Percentiles rank a stretch among this genome's conserved stretches.
Conservation (phyloP, 495 filamentous ascomycete genomes). For the Neurospora tetraspora region DNA sequence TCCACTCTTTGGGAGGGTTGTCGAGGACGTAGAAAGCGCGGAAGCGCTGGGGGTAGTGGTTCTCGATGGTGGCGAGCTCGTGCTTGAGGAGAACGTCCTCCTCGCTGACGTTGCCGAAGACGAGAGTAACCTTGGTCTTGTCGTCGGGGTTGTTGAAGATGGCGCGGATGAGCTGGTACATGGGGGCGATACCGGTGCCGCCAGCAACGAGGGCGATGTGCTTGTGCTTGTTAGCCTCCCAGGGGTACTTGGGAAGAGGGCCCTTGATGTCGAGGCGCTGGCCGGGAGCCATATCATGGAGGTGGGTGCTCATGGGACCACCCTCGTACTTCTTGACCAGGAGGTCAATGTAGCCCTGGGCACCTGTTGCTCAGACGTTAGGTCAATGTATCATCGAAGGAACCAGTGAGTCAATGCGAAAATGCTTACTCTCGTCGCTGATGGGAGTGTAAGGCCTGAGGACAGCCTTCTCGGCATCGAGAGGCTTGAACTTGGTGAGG, state of each 20-base stretch:
- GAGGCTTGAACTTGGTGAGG: constrained; percentile 76
- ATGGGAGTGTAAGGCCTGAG: constrained; percentile 88
- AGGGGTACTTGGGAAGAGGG: constrained; percentile 87
- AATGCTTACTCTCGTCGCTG: constrained; percentile 64
- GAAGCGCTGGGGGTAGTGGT: constrained; percentile 88
- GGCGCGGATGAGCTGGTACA: constrained; percentile 72
- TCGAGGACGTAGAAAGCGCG: constrained; percentile 83
- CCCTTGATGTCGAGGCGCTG: constrained; percentile 86
- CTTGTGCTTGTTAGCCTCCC: constrained; percentile 85
- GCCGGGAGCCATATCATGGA: constrained; percentile 72
- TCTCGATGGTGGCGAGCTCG: constrained; percentile 74
- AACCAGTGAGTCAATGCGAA: neutral
- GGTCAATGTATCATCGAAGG: neutral
- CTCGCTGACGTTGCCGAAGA: constrained; percentile 80
- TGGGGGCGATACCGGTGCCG: constrained; percentile 89
- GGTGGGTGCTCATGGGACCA: constrained; percentile 82
- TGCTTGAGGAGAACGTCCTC: constrained; percentile 82
- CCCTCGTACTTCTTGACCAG: constrained; percentile 83
- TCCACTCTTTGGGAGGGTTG: constrained; percentile 74
- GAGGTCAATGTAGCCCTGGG: constrained; percentile 73
- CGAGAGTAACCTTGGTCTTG: constrained; percentile 89
- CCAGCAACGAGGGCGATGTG: constrained; percentile 90
- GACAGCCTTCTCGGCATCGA: constrained; percentile 67
- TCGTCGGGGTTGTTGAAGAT: constrained; percentile 96
- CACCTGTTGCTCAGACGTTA: constrained; percentile 28